phyloP scores from a whole-genome alignment of 2,329 filamentous ascomycete species.

The Apiospora aurea region DNA sequence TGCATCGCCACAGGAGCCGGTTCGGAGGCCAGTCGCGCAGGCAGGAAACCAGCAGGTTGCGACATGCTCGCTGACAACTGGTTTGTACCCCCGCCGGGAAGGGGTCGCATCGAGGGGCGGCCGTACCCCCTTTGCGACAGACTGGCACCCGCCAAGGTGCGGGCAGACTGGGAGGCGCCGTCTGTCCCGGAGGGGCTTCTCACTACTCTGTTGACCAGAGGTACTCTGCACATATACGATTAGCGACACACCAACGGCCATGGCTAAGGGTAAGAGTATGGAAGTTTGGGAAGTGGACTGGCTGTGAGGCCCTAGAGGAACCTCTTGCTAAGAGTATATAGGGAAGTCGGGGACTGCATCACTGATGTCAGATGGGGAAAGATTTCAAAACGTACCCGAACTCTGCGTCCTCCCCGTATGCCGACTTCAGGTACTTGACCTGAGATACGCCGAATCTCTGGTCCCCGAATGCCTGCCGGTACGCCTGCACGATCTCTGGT shows the following conservation, averaged over 20 bases:
- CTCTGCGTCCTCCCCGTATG: constrained; percentile 20
- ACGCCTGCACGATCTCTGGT: constrained; percentile 26
- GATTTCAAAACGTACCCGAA: constrained; percentile 25
- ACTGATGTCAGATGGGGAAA: neutral
- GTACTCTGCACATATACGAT: neutral
- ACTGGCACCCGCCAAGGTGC: neutral
- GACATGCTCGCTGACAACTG: neutral
- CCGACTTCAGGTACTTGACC: constrained; percentile 26
- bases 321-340: neutral
- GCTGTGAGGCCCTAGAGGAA: neutral
- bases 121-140: constrained; percentile 7
- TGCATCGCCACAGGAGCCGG: neutral
- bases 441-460: constrained; percentile 22
- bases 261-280: neutral
- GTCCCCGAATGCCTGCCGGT: constrained; percentile 14
- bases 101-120: neutral
- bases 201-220: constrained; percentile 18
- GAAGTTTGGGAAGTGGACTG: neutral
- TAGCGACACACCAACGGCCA: constrained; percentile 25
- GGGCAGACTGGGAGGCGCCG: neutral
- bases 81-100: neutral
- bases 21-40: neutral
- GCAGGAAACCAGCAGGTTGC: neutral
- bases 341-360: neutral
- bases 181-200: constrained; percentile 1